Evolutionary conservation across 345 rosid species (phyloP), one percentile per base, ranked within the genome.

Genomic region (Erucastrum elatum): DNA sequence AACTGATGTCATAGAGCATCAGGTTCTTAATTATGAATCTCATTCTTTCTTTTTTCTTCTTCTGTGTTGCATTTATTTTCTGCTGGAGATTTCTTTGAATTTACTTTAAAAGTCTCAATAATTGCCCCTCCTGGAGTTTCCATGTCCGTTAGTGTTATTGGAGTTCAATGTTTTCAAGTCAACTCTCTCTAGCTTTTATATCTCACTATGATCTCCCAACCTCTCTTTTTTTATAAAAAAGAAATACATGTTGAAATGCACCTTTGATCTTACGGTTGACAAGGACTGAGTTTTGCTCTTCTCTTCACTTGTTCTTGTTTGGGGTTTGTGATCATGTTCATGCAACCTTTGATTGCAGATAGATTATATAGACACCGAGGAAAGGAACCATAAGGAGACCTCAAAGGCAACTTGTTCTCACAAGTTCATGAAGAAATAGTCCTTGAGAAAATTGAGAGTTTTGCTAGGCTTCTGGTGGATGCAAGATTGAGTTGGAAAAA

Each of bases 301-400:
- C 70, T 65, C 59, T 46, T 71, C 21, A 44, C 62, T 55, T 51
- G 8, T 61, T 80, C 75, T 60, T 68, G 3, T 61, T 70, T 75
- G 1, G 4, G 80, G 80, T 79, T 30, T 73, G 21, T 82, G 87
- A 89, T 82, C 84, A 93, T 90, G 91, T 90, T 90, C 86, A 87
- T 82, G 88, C 88, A 78, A 84, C 83, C 75, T 77, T 84, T 60
- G 5, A 4, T 60, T 91, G 84, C 88, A 82, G 85, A 86, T 82
- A 75, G 86, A 78, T 80, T 77, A 76, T 80, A 77, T 64, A 80
- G 90, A 88, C 79, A 74, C 86, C 81, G 75, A 87, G 84, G 59
- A 69, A 63, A 69, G 76, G 58, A 89, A 87, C 91, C 90, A 86
- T 86, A 81, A 85, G 85, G 64, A 60, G 74, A 64, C 89, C 88